Conservation (phyloP, 257 asterid species). For the Verbena officinalis region DNA sequence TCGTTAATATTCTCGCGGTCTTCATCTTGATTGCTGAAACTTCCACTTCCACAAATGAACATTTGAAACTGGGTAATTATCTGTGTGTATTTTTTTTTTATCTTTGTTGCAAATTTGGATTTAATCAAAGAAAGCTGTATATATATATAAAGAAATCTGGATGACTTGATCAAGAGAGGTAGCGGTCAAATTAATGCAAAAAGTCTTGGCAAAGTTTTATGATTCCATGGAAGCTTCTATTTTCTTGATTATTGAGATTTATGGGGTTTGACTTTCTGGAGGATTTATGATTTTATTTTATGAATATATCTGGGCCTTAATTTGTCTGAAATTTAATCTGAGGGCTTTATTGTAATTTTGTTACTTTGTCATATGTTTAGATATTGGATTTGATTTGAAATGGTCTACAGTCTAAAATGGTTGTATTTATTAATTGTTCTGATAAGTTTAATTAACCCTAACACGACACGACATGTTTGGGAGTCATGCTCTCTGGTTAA, state of each 20-base stretch:
- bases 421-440: neutral
- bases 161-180: slow-evolving; percentile 36
- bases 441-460: neutral
- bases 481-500: neutral
- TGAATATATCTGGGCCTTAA: slow-evolving; percentile 12
- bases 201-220: slow-evolving; percentile 14
- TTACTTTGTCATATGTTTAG: neutral
- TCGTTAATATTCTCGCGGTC: slow-evolving; percentile 42
- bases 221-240: slow-evolving; percentile 46
- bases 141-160: neutral
- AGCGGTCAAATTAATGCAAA: slow-evolving; percentile 37
- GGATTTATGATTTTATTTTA: neutral
- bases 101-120: neutral
- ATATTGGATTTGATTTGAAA: slow-evolving; percentile 19
- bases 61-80: slow-evolving; percentile 6
- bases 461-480: slow-evolving; percentile 29
- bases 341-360: slow-evolving; percentile 9
- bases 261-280: slow-evolving; percentile 31
- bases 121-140: slow-evolving; percentile 12
- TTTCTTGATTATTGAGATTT: neutral
- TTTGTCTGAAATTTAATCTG: slow-evolving; percentile 3
- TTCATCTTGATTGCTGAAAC: slow-evolving; percentile 42
- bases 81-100: neutral
- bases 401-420: slow-evolving; percentile 12
- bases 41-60: slow-evolving; percentile 62